Conservation (phyloP, 176 grass and related monocot species). For the Tillandsia fasciculata region DNA sequence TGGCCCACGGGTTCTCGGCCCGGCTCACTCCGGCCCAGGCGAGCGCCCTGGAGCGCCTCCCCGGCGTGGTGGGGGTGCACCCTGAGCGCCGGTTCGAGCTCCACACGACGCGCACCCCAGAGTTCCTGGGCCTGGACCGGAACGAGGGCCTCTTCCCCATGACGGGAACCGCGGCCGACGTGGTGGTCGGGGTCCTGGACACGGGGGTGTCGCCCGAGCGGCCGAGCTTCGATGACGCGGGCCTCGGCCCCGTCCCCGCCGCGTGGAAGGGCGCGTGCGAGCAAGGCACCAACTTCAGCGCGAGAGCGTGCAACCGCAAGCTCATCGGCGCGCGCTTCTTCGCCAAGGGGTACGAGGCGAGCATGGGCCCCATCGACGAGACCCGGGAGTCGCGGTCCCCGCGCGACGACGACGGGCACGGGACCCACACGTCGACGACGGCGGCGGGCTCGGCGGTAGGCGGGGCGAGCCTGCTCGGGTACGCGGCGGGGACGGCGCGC, state of each 20-base stretch:
- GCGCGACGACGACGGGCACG: conserved; percentile 73
- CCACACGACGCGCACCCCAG: conserved; percentile 86
- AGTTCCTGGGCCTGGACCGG: conserved; percentile 70
- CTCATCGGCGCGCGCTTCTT: conserved; percentile 80
- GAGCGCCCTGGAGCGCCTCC: conserved; percentile 15
- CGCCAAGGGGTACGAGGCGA: conserved; percentile 60
- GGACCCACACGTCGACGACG: conserved; percentile 76
- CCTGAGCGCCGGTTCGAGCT: conserved; percentile 62
- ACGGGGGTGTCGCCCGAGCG: conserved; percentile 87
- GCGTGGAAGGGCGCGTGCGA: conserved; percentile 69
- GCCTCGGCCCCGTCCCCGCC: conserved; percentile 37
- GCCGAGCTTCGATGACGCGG: conserved; percentile 62
- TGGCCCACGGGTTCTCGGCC: conserved; percentile 70
- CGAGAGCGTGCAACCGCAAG: conserved; percentile 65
- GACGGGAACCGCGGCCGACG: conserved; percentile 39
- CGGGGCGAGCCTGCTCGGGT: conserved; percentile 56
- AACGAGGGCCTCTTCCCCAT: conserved; percentile 29
- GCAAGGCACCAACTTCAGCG: conserved; percentile 32
- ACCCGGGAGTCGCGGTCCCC: conserved; percentile 51
- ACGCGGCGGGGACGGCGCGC: conserved; percentile 65
- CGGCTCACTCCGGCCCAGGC: conserved; percentile 52
- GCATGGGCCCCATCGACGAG: conserved; percentile 64
- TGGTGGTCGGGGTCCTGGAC: conserved; percentile 77
- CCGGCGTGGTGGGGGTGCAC: conserved; percentile 52
- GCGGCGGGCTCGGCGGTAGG: conserved; percentile 35